Base-by-base conservation (phyloP, 2,329 filamentous ascomycete species). In the Alternaria ethzedia region DNA sequence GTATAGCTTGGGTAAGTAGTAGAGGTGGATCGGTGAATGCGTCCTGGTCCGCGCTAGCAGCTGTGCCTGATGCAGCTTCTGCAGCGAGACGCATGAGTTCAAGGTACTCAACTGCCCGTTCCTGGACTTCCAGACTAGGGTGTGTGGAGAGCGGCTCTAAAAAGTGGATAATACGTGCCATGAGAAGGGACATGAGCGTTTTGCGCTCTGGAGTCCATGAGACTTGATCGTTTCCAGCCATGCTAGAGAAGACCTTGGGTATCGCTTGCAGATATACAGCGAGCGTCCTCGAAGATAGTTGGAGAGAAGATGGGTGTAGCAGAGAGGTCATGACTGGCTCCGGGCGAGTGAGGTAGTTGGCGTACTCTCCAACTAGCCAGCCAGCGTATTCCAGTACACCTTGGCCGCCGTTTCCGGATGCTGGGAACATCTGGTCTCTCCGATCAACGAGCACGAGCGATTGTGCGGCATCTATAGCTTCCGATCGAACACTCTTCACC, bases 101-200 rank as follows among this genome's bases (percentile, higher is more conserved):
- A 0, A 94, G 86, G 71, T 97, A 96, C 76, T 97, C 94, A 2
- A 97, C 94, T 4, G 94, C 91, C 60, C 96, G 89, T 79, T 98
- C 96, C 80, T 99, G 96, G 4, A 99, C 94, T 77, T 99, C 96
- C 1, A 99, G 85, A 72, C 90, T 93, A 0, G 95, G 94, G 77
- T 98, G 93, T 44, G 90, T 85, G 0, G 90, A 89, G 15, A 98
- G 81, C 1, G 90, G 88, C 72, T 98, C 94, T 21, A 97, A 83
- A 51, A 92, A 91, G 76, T 96, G 88, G 20, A 97, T 87, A 7
- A 97, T 89, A 2, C 94, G 89, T 26, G 92, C 91, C 80, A 97
- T 89, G 23, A 97, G 84, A 4, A 98, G 86, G 9, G 91, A 89
- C 32, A 91, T 88, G 66, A 89, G 89, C 0, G 91, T 90, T 76